These are phyloP conservation scores for Gossypium schwendimanii DNA, from an alignment of 441 rosid genomes.

Conservation along the genomic window DNA sequence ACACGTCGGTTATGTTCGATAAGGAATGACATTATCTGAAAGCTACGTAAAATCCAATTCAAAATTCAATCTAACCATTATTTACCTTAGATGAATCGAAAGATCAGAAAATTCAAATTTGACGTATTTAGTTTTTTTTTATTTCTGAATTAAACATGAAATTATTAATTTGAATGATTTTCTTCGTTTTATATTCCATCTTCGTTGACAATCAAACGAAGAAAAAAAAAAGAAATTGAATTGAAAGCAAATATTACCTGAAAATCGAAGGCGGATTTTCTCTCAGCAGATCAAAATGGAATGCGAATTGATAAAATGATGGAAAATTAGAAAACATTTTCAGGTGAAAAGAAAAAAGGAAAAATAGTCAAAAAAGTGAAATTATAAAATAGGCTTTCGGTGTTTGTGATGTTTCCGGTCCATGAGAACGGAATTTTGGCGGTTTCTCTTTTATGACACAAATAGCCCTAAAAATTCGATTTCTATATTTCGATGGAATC, in stretches of 20 bases:
- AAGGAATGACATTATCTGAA: neutral
- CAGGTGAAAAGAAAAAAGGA: neutral
- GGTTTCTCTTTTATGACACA: slow-evolving; percentile 15
- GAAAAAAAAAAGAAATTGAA: neutral
- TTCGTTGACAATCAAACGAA: slow-evolving; percentile 1
- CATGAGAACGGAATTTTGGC: slow-evolving; percentile 30
- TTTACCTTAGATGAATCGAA: neutral
- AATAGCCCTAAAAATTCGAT: slow-evolving; percentile 20
- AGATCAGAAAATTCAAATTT: neutral
- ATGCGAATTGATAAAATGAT: neutral
- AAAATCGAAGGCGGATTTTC: neutral
- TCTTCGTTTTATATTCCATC: neutral
- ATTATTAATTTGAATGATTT: neutral
- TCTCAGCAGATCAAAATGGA: slow-evolving; percentile 14
- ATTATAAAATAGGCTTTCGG: neutral
- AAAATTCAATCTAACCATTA: neutral
- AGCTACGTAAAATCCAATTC: neutral
- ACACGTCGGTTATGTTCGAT: neutral
- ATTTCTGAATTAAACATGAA: neutral
- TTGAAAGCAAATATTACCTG: slow-evolving; percentile 21
- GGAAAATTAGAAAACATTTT: neutral
- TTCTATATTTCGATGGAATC: neutral
- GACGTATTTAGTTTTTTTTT: neutral
- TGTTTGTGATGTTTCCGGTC: slow-evolving; percentile 6
- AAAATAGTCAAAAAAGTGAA: neutral